These are phyloP conservation scores for Mycena belliarum DNA, from an alignment of 768 basidiomycete species.

Conservation along the genomic window DNA sequence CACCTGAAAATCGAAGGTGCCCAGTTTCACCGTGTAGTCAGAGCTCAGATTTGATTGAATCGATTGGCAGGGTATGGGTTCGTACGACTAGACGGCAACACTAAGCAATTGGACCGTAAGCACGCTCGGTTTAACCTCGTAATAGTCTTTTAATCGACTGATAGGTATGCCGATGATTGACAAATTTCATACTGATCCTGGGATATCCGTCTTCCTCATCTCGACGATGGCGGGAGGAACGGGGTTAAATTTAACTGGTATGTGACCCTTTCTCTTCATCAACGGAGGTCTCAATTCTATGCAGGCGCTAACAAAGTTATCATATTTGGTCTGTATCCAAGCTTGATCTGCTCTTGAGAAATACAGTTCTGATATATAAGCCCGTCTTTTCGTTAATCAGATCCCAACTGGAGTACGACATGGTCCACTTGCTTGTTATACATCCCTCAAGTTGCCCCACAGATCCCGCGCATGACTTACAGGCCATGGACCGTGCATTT, in stretches of 20 bases:
- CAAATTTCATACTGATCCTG: constrained; percentile 71
- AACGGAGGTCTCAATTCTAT: neutral
- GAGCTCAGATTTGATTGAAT: neutral
- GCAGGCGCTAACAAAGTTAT: constrained; percentile 90
- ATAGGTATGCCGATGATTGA: constrained; percentile 88
- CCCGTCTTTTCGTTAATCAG: constrained; percentile 36
- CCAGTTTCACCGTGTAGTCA: neutral
- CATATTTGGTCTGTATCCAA: constrained; percentile 62
- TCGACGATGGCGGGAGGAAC: constrained; percentile 92
- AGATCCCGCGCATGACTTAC: constrained; percentile 96
- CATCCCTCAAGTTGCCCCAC: constrained; percentile 3
- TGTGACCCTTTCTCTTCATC: neutral
- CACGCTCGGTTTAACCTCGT: neutral
- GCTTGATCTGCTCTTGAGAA: no score
- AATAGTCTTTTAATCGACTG: neutral
- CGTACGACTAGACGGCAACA: constrained; percentile 80
- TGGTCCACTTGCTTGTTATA: neutral
- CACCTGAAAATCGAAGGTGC: constrained; percentile 63
- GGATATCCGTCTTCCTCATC: constrained; percentile 81
- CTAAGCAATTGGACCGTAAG: constrained; percentile 67
- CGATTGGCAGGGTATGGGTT: constrained; percentile 51
- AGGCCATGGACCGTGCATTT: constrained; percentile 87
- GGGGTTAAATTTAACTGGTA: constrained; percentile 79
- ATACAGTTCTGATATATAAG: no score
- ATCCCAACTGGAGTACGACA: constrained; percentile 91